Evolutionary conservation across 148 eudicot genomes (phyloP).

Genomic region (Agrostemma githago): DNA sequence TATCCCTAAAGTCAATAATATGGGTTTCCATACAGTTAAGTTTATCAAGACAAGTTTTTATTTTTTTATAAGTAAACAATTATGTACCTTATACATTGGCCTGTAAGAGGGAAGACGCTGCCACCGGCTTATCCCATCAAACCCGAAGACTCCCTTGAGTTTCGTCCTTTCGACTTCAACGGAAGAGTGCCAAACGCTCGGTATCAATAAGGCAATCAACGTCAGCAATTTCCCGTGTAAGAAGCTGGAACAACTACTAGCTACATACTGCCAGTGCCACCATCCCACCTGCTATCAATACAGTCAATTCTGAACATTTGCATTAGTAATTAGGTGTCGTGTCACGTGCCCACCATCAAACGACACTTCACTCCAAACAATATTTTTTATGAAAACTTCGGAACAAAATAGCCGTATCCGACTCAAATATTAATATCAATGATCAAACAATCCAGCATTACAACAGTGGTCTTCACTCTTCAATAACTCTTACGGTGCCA

Average conservation of each 20-base stretch:
- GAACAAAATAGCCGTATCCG: not conserved
- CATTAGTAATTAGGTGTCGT: too few relatives aligned
- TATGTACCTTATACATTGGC: constrained; percentile 63
- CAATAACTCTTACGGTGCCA: not conserved
- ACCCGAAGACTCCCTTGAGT: constrained; percentile 29
- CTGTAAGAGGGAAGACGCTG: constrained; percentile 41
- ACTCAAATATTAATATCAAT: not conserved
- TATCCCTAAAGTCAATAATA: too few relatives aligned
- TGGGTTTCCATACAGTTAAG: too few relatives aligned
- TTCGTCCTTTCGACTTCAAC: constrained; percentile 36
- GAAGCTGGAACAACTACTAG: constrained; percentile 42
- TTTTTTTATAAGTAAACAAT: too few relatives aligned
- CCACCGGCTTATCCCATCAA: constrained; percentile 39
- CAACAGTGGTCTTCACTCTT: not conserved
- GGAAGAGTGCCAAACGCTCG: constrained; percentile 53
- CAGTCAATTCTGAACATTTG: constrained; percentile 27
- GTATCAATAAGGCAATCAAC: constrained; percentile 54
- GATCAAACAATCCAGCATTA: not conserved
- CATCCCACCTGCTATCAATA: constrained; percentile 61
- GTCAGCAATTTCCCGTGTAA: constrained; percentile 59
- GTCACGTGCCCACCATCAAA: too few relatives aligned
- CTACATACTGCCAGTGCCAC: constrained; percentile 26
- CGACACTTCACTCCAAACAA: too few relatives aligned
- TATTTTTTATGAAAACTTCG: too few relatives aligned
- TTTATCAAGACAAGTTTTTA: too few relatives aligned